Conservation (phyloP, 305 asterid species). For the Fraxinus sp. region DNA sequence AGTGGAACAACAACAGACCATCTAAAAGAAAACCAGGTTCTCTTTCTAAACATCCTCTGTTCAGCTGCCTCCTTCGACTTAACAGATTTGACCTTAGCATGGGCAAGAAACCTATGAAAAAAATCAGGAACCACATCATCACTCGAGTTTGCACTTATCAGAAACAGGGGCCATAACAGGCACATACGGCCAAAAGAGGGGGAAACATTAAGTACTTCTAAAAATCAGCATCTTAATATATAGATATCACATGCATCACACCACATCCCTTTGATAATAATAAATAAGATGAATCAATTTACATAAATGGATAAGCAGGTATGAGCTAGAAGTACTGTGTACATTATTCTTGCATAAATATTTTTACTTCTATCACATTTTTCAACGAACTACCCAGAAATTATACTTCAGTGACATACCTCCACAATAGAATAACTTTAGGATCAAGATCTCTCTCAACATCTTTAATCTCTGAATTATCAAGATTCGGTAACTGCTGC, state of each 20-base stretch:
- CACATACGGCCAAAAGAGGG: constrained; percentile 15
- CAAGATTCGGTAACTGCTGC: constrained; percentile 54
- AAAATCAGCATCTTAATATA: constrained; percentile 29
- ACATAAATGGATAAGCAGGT: constrained; percentile 20
- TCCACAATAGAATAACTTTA: constrained; percentile 89
- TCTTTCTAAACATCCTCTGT: constrained; percentile 65
- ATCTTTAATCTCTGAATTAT: constrained; percentile 52
- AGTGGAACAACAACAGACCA: constrained; percentile 56
- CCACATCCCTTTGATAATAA: not conserved
- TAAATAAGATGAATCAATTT: constrained; percentile 3
- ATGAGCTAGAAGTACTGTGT: constrained; percentile 3
- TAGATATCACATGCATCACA: constrained; percentile 9
- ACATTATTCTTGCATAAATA: constrained; percentile 8
- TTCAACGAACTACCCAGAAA: constrained; percentile 3
- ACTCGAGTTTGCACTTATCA: constrained; percentile 10
- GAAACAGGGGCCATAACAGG: constrained; percentile 6
- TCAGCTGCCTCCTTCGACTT: constrained; percentile 97
- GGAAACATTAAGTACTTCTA: constrained; percentile 13
- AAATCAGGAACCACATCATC: constrained; percentile 25
- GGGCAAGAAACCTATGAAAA: constrained; percentile 92
- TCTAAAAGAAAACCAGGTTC: constrained; percentile 82
- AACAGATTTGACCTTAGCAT: constrained; percentile 88
- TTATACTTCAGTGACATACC: constrained; percentile 47
- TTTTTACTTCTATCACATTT: constrained; percentile 14
- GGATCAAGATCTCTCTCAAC: constrained; percentile 93